Conservation (phyloP, 768 basidiomycete genomes). For the Albatrellus ellisii region DNA sequence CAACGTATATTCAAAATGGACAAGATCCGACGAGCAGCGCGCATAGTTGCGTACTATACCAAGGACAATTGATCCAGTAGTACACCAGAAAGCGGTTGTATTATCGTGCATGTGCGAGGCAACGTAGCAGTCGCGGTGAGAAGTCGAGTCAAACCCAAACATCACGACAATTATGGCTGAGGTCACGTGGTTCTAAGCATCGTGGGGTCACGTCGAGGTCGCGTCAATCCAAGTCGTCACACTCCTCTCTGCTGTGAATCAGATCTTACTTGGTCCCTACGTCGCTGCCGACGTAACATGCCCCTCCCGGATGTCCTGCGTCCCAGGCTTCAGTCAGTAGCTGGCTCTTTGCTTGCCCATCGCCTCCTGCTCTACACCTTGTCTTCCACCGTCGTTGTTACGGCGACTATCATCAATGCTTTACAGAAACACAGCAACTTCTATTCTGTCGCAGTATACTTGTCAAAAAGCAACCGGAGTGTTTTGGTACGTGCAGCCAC, state of each 20-base stretch:
- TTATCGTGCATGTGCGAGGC: too few relatives aligned
- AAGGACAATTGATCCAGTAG: too few relatives aligned
- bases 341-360: slow-evolving; percentile 41
- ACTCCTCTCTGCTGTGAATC: neutral
- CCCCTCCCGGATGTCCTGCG: slow-evolving; percentile 32
- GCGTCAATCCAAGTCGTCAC: neutral
- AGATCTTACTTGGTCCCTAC: neutral
- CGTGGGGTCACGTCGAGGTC: neutral
- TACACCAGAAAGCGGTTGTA: too few relatives aligned
- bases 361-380: slow-evolving; percentile 57
- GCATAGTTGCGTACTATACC: too few relatives aligned
- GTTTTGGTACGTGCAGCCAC: slow-evolving; percentile 50
- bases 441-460: slow-evolving; percentile 83
- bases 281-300: neutral
- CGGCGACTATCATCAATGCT: slow-evolving; percentile 65
- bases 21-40: too few relatives aligned
- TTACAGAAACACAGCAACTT: slow-evolving; percentile 80
- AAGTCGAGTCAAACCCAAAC: too few relatives aligned
- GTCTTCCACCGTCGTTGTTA: slow-evolving; percentile 56
- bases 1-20: too few relatives aligned
- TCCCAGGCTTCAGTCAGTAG: slow-evolving; percentile 36
- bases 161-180: too few relatives aligned
- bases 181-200: neutral
- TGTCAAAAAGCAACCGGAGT: slow-evolving; percentile 90
- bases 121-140: too few relatives aligned